Evolutionary conservation across 345 rosid genomes (phyloP), one percentile per base, ranked within the genome.

Genomic region (Eucalyptus curtisii): DNA sequence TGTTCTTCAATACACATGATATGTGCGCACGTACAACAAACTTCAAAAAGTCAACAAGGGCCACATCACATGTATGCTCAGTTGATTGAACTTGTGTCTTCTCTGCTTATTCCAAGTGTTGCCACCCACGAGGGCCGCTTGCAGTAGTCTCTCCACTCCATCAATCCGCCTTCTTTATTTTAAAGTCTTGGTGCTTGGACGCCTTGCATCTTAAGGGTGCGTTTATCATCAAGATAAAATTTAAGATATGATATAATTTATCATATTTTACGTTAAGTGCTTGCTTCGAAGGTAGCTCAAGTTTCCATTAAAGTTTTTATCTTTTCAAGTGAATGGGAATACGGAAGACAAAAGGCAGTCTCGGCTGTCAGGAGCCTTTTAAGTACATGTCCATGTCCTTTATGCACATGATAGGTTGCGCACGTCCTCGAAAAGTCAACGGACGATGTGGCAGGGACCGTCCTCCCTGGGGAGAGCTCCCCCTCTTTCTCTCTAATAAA

Each of bases 231-330:
- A 1, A 0, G 1, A 49, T 49, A 49, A 13, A 49, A 49, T 13
- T 49, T 14, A 2, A 5, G 1, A 13, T 49, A 49, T 2, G 0
- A 44, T 44, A 44, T 44, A 0, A 49, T 49, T 13, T 49, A 49
- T 13, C 2, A 0, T 13, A 49, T 49, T 5, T 0, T 48, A 13
- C 2, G 0, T 48, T 13, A 13, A 0, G 0, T 49, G 2, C 6
- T 49, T 49, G 1, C 1, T 48, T 0, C 2, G 19, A 52, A 52
- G 2, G 0, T 19, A 19, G 4, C 24, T 1, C 10, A 19, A 52
- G 9, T 19, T 19, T 2, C 2, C 0, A 52, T 52, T 3, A 3
- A 19, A 52, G 55, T 7, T 19, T 19, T 52, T 3, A 7, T 17
- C 22, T 52, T 7, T 17, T 52, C 0, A 3, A 4, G 55, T 19